These are phyloP conservation scores for Populus simonii DNA, from an alignment of 345 rosid species.

Conservation along the genomic window DNA sequence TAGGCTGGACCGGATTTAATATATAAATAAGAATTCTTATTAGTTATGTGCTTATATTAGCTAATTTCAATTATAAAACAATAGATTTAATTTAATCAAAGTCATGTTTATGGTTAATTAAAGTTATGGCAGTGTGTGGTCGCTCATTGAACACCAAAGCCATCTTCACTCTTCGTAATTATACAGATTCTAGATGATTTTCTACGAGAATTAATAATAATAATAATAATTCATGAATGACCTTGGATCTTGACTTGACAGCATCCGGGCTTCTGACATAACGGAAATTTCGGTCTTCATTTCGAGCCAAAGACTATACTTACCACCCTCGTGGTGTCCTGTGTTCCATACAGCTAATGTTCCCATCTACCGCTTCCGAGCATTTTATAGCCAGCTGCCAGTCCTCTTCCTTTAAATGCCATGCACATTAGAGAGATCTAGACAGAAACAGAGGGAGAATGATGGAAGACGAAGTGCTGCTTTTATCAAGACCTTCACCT, in stretches of 20 bases:
- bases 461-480: slow-evolving; percentile 13
- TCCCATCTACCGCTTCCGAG: slow-evolving; percentile 22
- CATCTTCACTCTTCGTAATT: neutral
- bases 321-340: slow-evolving; percentile 18
- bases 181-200: neutral
- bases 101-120: no score
- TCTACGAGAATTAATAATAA: neutral
- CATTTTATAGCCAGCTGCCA: neutral
- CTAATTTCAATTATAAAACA: no score
- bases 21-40: no score
- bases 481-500: slow-evolving; percentile 2
- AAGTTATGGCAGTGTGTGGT: no score
- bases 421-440: neutral
- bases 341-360: slow-evolving; percentile 5
- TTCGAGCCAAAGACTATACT: neutral
- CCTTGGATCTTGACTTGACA: no score
- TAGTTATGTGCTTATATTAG: no score
- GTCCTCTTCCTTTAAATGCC: neutral
- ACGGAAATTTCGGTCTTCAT: neutral
- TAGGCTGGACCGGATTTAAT: no score
- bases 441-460: neutral
- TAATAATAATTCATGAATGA: neutral
- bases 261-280: neutral
- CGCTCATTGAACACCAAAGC: neutral
- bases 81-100: no score